Conservation (phyloP, 2,329 filamentous ascomycete species). For the Zymoseptoria crescenta region DNA sequence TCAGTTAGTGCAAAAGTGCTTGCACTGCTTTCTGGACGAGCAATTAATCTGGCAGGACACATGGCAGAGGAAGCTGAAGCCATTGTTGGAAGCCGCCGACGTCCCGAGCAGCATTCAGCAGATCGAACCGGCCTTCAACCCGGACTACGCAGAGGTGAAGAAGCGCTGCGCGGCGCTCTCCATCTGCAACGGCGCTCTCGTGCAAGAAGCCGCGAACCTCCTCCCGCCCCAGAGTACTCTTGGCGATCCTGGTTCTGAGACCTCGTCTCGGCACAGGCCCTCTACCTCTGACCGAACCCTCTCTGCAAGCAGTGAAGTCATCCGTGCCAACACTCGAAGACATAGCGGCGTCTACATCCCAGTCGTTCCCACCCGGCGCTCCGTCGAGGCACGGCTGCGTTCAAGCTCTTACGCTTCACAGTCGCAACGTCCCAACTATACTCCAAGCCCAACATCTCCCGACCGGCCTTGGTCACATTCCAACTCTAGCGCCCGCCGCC, state of each 20-base stretch:
- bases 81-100: slow-evolving; percentile 58
- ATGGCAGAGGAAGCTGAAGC: slow-evolving; percentile 75
- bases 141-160: slow-evolving; percentile 70
- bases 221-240: slow-evolving; percentile 41
- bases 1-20: slow-evolving; percentile 72
- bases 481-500: slow-evolving; percentile 41
- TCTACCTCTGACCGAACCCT: slow-evolving; percentile 32
- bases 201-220: slow-evolving; percentile 54
- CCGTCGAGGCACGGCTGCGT: slow-evolving; percentile 39
- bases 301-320: slow-evolving; percentile 29
- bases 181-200: slow-evolving; percentile 65
- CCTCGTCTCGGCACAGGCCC: slow-evolving; percentile 30
- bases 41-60: slow-evolving; percentile 76
- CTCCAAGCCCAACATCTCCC: slow-evolving; percentile 39
- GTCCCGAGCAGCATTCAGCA: slow-evolving; percentile 61
- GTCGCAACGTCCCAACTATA: slow-evolving; percentile 28
- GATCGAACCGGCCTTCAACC: slow-evolving; percentile 68
- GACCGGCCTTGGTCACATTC: slow-evolving; percentile 28
- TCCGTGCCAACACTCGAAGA: slow-evolving; percentile 35
- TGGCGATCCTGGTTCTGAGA: slow-evolving; percentile 28
- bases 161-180: slow-evolving; percentile 62
- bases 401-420: slow-evolving; percentile 49
- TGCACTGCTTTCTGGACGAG: slow-evolving; percentile 75
- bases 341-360: slow-evolving; percentile 57
- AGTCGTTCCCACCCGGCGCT: slow-evolving; percentile 1